Percentiles rank a stretch among this genome's conserved stretches.
These are phyloP conservation scores for Domatiomyces globalis DNA, from an alignment of 2,329 filamentous ascomycete species.

Conservation along the genomic window DNA sequence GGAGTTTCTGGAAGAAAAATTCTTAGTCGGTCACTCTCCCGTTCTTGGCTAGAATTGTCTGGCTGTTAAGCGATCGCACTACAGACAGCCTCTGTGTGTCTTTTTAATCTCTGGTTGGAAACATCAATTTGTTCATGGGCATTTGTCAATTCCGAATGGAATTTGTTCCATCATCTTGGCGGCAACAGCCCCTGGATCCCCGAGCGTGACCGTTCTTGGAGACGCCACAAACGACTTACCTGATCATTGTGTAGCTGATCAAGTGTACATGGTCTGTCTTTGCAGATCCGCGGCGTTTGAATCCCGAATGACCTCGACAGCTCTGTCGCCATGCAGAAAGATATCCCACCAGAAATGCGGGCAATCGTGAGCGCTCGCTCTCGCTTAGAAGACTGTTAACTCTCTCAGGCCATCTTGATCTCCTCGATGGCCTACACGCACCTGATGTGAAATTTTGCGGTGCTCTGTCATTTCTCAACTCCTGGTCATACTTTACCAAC, in stretches of 20 bases:
- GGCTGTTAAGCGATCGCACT: too few relatives aligned
- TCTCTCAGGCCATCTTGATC: constrained; percentile 26
- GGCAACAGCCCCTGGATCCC: constrained; percentile 44
- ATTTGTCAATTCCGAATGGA: constrained; percentile 24
- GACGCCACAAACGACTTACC: constrained; percentile 32
- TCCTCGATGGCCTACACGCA: constrained; percentile 35
- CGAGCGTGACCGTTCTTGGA: constrained; percentile 29
- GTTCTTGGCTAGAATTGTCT: too few relatives aligned
- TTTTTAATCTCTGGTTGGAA: too few relatives aligned
- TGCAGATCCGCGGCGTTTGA: background rate
- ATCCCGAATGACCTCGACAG: too few relatives aligned
- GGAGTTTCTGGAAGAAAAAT: too few relatives aligned
- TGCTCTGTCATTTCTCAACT: constrained; percentile 40
- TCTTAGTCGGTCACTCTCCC: too few relatives aligned
- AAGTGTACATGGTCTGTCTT: constrained; percentile 42
- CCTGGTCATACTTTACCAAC: constrained; percentile 41
- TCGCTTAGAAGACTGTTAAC: too few relatives aligned
- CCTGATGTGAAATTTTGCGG: constrained; percentile 31
- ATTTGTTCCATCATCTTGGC: constrained; percentile 39
- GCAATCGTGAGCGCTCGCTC: constrained; percentile 22
- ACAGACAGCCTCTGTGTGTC: too few relatives aligned
- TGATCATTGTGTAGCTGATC: constrained; percentile 37
- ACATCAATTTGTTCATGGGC: too few relatives aligned
- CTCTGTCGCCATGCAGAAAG: constrained; percentile 42
- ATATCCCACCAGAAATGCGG: constrained; percentile 40